These are phyloP conservation scores for Leucosporidium creatinivorum DNA, from an alignment of 768 basidiomycete species.

Conservation along the genomic window DNA sequence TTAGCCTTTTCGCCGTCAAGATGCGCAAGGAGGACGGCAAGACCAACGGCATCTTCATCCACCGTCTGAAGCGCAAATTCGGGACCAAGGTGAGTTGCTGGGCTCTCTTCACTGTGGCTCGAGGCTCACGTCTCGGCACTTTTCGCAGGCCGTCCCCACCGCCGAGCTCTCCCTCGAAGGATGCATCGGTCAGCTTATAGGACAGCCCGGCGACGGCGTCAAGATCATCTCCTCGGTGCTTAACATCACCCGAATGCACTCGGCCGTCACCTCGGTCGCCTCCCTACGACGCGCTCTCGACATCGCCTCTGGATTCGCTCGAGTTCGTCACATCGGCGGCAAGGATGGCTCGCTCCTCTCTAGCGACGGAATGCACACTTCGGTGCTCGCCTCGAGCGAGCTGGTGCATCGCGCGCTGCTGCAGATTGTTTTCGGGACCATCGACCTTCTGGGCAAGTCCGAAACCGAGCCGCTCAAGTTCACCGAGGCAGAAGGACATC, in stretches of 20 bases:
- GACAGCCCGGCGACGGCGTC: slow-evolving; percentile 47
- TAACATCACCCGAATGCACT: slow-evolving; percentile 69
- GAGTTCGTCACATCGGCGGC: slow-evolving; percentile 52
- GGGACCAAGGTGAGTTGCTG: slow-evolving; percentile 48
- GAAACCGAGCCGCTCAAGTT: slow-evolving; percentile 52
- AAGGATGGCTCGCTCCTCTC: slow-evolving; percentile 43
- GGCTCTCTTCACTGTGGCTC: not conserved
- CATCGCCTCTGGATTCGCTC: slow-evolving; percentile 59
- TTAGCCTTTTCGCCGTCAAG: slow-evolving; percentile 69
- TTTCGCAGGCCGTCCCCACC: slow-evolving; percentile 56
- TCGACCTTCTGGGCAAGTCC: slow-evolving; percentile 55
- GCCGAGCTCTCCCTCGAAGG: slow-evolving; percentile 62
- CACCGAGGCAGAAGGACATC: slow-evolving; percentile 41
- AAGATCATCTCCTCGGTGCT: slow-evolving; percentile 62
- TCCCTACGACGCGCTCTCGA: slow-evolving; percentile 57
- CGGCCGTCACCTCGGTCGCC: slow-evolving; percentile 53
- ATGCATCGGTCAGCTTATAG: slow-evolving; percentile 59
- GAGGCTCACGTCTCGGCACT: not conserved
- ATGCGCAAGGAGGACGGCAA: slow-evolving; percentile 41
- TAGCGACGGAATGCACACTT: slow-evolving; percentile 58
- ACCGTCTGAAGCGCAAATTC: slow-evolving; percentile 70
- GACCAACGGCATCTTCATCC: slow-evolving; percentile 58
- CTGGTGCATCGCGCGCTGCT: slow-evolving; percentile 60
- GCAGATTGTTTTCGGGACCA: slow-evolving; percentile 58
- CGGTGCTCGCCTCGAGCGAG: slow-evolving; percentile 56